Evolutionary conservation across 2,329 filamentous ascomycete genomes (phyloP), one percentile per base, ranked within the genome.

Genomic region (Grosmannia serpens): DNA sequence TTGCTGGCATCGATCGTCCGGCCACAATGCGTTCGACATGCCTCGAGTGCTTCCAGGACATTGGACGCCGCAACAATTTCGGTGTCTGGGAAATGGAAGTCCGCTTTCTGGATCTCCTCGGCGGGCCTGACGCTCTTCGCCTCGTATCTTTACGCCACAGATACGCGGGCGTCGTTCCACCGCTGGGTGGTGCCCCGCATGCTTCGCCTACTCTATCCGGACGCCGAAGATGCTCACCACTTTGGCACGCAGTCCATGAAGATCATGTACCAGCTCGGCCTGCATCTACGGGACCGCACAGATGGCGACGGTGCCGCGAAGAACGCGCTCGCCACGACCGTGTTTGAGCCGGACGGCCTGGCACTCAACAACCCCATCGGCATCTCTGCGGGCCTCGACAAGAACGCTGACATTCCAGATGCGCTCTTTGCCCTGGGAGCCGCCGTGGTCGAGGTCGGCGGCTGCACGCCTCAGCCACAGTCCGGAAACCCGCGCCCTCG

Each of bases 381-480:
- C 59, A 96, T 95, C 62, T 95, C 90, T n/a, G 94, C 90, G 6
- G 94, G 94, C 11, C 84, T 99, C 50, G 94, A 97, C 76, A 97
- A 99, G 77, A 83, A 95, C 68, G 94, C 86, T 57, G 89, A 96
- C 62, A 86, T 97, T 57, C 88, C 91, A 1, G 88, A 92, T 66
- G 81, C 86, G 17, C 78, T 99, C 41, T 88, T 97, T 68, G 89
- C 85, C 9, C 75, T 96, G 3, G 94, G 94, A 35, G 86, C 92
- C 27, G 86, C 85, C 3, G 80, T 97, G 44, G 89, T 99, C 33
- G 94, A 99, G 70, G 87, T 99, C 2, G 94, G 94, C 62, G 94
- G 92, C 53, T 87, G 88, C 65, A 97, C 91, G 5, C 89, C 94
- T 0, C 74, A 83, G n/a, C 87, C 92, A 0, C 94, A 99, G 70